Percentiles rank a stretch among this genome's conserved stretches.
These are phyloP conservation scores for Acidiella bohemica DNA, from an alignment of 495 filamentous ascomycete species.

Conservation along the genomic window DNA sequence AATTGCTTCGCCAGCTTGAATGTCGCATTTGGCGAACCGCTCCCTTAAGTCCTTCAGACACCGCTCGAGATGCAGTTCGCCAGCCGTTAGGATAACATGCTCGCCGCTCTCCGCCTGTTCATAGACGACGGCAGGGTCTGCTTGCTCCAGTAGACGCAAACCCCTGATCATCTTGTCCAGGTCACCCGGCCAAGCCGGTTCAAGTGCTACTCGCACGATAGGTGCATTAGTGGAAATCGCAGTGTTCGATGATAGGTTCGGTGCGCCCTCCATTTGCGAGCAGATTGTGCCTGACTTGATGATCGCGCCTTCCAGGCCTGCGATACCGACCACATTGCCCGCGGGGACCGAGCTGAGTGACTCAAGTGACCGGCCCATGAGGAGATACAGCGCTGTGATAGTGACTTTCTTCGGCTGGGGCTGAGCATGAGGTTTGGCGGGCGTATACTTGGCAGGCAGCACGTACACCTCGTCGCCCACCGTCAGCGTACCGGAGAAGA, in stretches of 20 bases:
- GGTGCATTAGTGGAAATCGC: slow-evolving; percentile 52
- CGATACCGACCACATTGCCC: slow-evolving; percentile 92
- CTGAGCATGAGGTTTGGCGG: slow-evolving; percentile 56
- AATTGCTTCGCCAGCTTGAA: slow-evolving; percentile 85
- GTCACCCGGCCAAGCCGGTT: slow-evolving; percentile 76
- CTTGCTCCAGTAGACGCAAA: slow-evolving; percentile 76
- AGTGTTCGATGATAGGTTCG: slow-evolving; percentile 82
- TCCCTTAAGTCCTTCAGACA: slow-evolving; percentile 90
- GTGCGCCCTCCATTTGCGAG: slow-evolving; percentile 71
- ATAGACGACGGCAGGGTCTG: slow-evolving; percentile 91
- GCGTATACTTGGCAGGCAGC: slow-evolving; percentile 79
- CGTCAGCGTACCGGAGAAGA: slow-evolving; percentile 79
- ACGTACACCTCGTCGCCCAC: slow-evolving; percentile 89
- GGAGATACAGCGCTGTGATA: slow-evolving; percentile 78
- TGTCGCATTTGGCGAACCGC: slow-evolving; percentile 86
- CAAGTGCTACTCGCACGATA: slow-evolving; percentile 89
- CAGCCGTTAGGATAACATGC: slow-evolving; percentile 88
- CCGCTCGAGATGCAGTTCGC: slow-evolving; percentile 86
- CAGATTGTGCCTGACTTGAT: slow-evolving; percentile 92
- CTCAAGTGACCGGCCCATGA: slow-evolving; percentile 89
- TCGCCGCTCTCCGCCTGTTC: slow-evolving; percentile 87
- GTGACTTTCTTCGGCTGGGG: slow-evolving; percentile 73
- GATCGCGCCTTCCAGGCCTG: slow-evolving; percentile 77
- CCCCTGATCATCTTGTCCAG: slow-evolving; percentile 87
- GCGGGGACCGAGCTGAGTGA: slow-evolving; percentile 73